These are phyloP conservation scores for Leccinum boreale DNA, from an alignment of 768 basidiomycete genomes.

Conservation along the genomic window DNA sequence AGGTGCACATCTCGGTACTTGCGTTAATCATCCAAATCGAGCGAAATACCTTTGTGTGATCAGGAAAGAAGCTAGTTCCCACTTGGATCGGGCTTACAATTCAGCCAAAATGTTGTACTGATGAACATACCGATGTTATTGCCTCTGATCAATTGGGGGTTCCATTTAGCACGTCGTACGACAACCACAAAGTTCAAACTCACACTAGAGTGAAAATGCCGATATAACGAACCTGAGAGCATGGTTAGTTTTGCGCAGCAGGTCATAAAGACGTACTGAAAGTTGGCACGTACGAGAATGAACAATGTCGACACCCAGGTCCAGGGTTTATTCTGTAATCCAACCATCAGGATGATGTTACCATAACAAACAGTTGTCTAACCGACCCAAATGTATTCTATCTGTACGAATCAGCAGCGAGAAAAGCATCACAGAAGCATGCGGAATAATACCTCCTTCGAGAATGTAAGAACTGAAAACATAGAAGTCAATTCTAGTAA, in stretches of 20 bases:
- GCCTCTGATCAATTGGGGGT: neutral
- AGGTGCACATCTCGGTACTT: neutral
- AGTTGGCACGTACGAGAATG: slow-evolving; percentile 1
- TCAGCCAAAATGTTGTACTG: neutral
- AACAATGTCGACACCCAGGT: slow-evolving; percentile 7
- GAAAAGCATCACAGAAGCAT: neutral
- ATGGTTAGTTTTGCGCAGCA: neutral
- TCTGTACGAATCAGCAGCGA: neutral
- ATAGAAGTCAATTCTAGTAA: neutral
- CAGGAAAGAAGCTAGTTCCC: slow-evolving; percentile 2
- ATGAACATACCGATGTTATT: neutral
- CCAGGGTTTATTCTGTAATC: slow-evolving; percentile 6
- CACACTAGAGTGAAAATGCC: slow-evolving; percentile 2
- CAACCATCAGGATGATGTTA: neutral
- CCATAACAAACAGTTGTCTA: neutral
- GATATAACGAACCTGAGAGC: slow-evolving; percentile 8
- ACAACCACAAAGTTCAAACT: neutral
- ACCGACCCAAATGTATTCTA: slow-evolving; percentile 14
- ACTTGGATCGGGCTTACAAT: neutral
- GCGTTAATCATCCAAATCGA: neutral
- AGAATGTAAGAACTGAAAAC: slow-evolving; percentile 7
- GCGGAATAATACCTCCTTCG: slow-evolving; percentile 1
- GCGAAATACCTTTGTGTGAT: neutral
- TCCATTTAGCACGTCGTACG: neutral
- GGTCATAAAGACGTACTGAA: neutral